Evolutionary conservation across 179 eudicot species (phyloP), one percentile per base, ranked within the genome.

Genomic region (Gypsophila paniculata): DNA sequence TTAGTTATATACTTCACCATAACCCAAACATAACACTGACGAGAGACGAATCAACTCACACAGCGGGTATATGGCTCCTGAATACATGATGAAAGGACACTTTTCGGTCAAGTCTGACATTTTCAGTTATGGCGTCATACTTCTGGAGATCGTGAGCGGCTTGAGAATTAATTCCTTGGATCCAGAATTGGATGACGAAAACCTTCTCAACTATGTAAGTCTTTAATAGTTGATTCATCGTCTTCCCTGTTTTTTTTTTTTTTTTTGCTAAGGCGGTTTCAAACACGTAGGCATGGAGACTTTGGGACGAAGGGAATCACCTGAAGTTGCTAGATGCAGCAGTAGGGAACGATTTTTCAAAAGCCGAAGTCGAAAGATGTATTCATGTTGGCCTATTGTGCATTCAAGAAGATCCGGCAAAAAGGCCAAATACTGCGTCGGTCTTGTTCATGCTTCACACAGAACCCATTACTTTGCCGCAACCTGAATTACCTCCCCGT

Each of bases 321-420:
- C 53, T 51, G 61, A 63, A 75, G 29, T 48, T 85, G 22, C 75
- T 82, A 8, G 81, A 82, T 72, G 62, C 81, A 5, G 65, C 76
- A 23, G 4, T 80, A 17, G 55, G 75, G 21, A 69, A 52, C 44
- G 66, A 63, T 8, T 74, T 65, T 8, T 68, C 76, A 2, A 64
- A 19, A 65, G 38, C 4, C 1, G 84, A 82, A 36, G 71, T 76
- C 25, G 78, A 77, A 61, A 82, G 86, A 78, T 85, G 86, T 58
- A 76, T 85, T 52, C 86, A 78, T 51, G 78, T 85, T 7, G 86
- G 81, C 5, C 60, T 85, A 59, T 23, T 85, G 68, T 85, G 88
- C 58, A 71, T 78, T 42, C 84, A 85, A 74, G 84, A 78, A 49
- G 81, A 80, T 72, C 70, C 74, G 2, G 63, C 48, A 0, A 65